Percentiles rank a stretch among this genome's conserved stretches.
phyloP scores from a whole-genome alignment of 192 early-diverging fungal species.

The Chytriomyces hyalinus region DNA sequence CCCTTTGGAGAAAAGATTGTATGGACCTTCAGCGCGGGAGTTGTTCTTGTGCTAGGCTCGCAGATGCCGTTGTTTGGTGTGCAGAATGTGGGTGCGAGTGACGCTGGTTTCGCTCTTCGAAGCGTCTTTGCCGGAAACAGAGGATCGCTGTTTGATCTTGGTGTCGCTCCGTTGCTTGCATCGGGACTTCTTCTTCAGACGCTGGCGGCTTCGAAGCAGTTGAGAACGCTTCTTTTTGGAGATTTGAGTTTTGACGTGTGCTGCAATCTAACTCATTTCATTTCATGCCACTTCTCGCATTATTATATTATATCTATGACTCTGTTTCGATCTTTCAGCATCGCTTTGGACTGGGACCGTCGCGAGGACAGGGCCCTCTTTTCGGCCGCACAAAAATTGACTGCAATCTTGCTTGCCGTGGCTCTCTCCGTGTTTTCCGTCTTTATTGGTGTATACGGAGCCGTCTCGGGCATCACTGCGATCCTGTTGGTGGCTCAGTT shows the following conservation, averaged over 20 bases:
- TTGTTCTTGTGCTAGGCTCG: conserved; percentile 89
- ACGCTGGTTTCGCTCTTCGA: conserved; percentile 94
- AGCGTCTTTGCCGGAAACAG: conserved; percentile 92
- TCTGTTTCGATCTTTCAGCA: background rate
- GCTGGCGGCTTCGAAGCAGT: conserved; percentile 84
- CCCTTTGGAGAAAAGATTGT: conserved; percentile 90
- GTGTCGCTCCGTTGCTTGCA: conserved; percentile 94
- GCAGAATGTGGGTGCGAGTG: conserved; percentile 83
- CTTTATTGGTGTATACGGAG: conserved; percentile 67
- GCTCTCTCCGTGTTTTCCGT: background rate
- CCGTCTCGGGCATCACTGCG: conserved; percentile 38
- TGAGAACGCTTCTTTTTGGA: conserved; percentile 89
- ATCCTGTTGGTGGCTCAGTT: conserved; percentile 89
- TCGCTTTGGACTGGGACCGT: background rate
- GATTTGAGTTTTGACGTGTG: conserved; percentile 54
- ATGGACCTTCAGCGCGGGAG: conserved; percentile 89
- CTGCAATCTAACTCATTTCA: too few relatives aligned
- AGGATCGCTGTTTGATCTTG: conserved; percentile 93
- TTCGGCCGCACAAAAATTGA: background rate
- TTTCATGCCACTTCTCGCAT: too few relatives aligned
- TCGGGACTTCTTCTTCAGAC: conserved; percentile 96
- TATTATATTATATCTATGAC: too few relatives aligned
- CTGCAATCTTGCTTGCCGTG: background rate
- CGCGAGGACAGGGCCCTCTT: conserved; percentile 63
- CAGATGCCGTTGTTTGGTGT: conserved; percentile 95